phyloP scores from a whole-genome alignment of 2,329 filamentous ascomycete genomes.

The Neonectria hederae region DNA sequence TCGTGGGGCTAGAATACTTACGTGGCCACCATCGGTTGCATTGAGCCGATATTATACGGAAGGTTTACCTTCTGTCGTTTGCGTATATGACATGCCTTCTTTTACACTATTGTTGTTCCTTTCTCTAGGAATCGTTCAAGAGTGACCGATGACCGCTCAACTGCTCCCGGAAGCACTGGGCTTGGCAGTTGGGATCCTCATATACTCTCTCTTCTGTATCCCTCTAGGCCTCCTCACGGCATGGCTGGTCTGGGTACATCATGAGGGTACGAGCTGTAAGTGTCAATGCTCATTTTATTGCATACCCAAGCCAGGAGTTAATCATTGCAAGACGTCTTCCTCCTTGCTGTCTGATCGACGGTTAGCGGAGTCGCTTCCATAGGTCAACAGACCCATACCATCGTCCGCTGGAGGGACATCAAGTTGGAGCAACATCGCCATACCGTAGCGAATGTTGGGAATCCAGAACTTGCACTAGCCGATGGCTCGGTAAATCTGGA shows the following conservation, averaged over 20 bases:
- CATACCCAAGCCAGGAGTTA: not conserved
- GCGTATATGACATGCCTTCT: not conserved
- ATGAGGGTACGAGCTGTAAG: constrained; percentile 55
- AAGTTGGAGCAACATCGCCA: constrained; percentile 52
- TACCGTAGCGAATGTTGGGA: constrained; percentile 46
- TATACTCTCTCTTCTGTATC: constrained; percentile 18
- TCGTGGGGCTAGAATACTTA: not conserved
- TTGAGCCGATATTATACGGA: not conserved
- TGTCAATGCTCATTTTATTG: constrained; percentile 2
- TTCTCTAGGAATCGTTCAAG: not conserved
- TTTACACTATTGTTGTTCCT: not conserved
- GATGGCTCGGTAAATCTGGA: constrained; percentile 54
- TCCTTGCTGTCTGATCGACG: constrained; percentile 50
- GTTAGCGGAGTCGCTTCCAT: constrained; percentile 52
- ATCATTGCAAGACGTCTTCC: constrained; percentile 49
- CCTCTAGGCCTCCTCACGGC: constrained; percentile 14
- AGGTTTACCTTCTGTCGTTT: not conserved
- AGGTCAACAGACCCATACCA: constrained; percentile 54
- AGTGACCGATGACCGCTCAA: constrained; percentile 8
- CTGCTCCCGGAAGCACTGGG: constrained; percentile 14
- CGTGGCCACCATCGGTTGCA: not conserved
- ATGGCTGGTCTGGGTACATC: constrained; percentile 52
- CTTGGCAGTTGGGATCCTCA: constrained; percentile 17
- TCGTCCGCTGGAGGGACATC: constrained; percentile 51
- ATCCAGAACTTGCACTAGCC: constrained; percentile 54